Conservation (phyloP, 2,329 filamentous ascomycete species). For the Colletotrichum horii region DNA sequence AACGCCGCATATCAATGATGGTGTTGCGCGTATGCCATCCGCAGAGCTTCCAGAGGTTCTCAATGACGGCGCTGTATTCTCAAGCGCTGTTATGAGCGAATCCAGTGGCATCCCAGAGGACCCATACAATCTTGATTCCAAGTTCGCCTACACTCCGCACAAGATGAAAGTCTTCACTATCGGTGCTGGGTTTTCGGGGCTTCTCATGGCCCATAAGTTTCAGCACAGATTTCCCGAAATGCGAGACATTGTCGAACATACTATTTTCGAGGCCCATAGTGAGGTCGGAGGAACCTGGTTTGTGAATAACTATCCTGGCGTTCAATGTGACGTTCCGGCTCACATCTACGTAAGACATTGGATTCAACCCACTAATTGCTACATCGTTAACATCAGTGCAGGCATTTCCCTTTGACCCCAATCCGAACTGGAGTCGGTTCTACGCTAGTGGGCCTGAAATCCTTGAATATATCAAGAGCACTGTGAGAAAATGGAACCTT, state of each 20-base stretch:
- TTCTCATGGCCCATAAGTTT: constrained; percentile 39
- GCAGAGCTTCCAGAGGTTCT: constrained; percentile 6
- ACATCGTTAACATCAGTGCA: background rate
- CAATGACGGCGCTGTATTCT: background rate
- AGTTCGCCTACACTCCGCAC: constrained; percentile 31
- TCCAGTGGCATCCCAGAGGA: constrained; percentile 22
- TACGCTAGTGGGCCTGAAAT: constrained; percentile 65
- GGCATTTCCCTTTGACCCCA: constrained; percentile 58
- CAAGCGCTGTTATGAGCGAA: background rate
- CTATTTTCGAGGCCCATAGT: constrained; percentile 32
- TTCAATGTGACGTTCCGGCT: constrained; percentile 30
- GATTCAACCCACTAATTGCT: background rate
- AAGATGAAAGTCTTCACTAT: constrained; percentile 38
- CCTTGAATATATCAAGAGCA: constrained; percentile 53
- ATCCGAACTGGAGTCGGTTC: constrained; percentile 62
- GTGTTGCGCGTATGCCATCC: background rate
- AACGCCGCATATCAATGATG: background rate
- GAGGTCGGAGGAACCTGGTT: constrained; percentile 40
- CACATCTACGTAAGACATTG: constrained; percentile 23
- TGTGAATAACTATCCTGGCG: constrained; percentile 34
- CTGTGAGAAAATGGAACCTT: constrained; percentile 48
- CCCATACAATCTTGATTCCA: constrained; percentile 29
- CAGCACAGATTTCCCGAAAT: constrained; percentile 38
- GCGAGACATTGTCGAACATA: constrained; percentile 24
- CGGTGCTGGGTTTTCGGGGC: constrained; percentile 36